Evolutionary conservation across 2,329 filamentous ascomycete species (phyloP).

Genomic region (Penicillium frequentans): DNA sequence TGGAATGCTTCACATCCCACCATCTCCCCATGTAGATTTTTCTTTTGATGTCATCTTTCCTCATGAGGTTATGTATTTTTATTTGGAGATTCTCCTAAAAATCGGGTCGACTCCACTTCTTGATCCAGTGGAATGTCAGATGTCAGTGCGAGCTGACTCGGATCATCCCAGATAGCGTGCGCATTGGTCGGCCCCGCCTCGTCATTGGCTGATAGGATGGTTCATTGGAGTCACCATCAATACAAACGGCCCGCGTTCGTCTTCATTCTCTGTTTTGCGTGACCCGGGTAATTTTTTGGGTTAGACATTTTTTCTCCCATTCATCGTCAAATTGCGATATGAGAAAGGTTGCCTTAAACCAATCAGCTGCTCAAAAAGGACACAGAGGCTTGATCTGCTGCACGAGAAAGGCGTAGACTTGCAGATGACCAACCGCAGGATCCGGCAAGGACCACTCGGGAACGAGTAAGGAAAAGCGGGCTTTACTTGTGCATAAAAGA

Average conservation of each 20-base stretch:
- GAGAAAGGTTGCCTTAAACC: neutral
- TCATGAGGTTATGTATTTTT: neutral
- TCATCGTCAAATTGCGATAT: neutral
- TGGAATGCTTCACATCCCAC: conserved; percentile 1
- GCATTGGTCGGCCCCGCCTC: conserved; percentile 1
- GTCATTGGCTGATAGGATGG: conserved; percentile 2
- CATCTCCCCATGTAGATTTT: neutral
- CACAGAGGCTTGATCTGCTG: conserved; percentile 3
- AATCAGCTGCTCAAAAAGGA: neutral
- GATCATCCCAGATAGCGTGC: conserved; percentile 16
- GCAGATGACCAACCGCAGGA: conserved; percentile 1
- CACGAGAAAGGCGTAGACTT: neutral
- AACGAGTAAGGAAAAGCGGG: neutral
- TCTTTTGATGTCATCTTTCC: neutral
- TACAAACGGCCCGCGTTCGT: conserved; percentile 13
- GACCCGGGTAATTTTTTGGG: neutral
- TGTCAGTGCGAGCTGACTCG: conserved; percentile 31
- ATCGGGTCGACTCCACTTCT: conserved; percentile 1
- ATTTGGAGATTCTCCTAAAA: neutral
- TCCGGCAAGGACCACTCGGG: neutral
- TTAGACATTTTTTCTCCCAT: neutral
- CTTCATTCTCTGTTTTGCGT: neutral
- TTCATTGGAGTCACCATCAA: conserved; percentile 8
- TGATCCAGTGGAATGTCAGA: conserved; percentile 20
- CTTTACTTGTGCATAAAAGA: neutral